phyloP scores from a whole-genome alignment of 495 filamentous ascomycete species.

The Clohesyomyces aquaticus region DNA sequence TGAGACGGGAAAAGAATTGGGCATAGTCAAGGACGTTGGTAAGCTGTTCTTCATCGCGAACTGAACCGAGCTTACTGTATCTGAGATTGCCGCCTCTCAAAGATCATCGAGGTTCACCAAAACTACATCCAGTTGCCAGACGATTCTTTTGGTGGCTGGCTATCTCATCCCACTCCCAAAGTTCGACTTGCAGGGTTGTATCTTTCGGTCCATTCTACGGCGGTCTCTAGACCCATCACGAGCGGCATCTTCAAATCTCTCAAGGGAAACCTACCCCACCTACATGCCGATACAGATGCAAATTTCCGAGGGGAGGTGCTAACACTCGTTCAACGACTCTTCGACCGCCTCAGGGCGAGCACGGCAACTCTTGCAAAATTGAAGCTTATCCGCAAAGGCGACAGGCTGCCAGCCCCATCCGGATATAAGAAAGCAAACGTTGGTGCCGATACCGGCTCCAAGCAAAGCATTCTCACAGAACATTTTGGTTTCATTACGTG shows the following conservation, averaged over 20 bases:
- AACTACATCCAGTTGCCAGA: constrained; percentile 50
- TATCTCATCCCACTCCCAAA: constrained; percentile 45
- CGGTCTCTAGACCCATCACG: constrained; percentile 71
- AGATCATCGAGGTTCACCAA: constrained; percentile 18
- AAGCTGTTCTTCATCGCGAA: constrained; percentile 43
- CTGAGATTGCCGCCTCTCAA: constrained; percentile 33
- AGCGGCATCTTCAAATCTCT: constrained; percentile 61
- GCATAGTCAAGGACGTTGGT: constrained; percentile 75
- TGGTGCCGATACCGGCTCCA: background rate
- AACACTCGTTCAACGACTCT: constrained; percentile 67
- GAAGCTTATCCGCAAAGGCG: constrained; percentile 7
- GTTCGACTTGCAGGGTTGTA: constrained; percentile 72
- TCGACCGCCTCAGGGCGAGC: constrained; percentile 44
- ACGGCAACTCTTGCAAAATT: constrained; percentile 37
- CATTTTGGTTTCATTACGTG: constrained; percentile 66
- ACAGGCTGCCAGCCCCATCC: background rate
- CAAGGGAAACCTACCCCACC: constrained; percentile 61
- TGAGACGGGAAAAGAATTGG: constrained; percentile 77
- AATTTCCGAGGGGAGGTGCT: constrained; percentile 78
- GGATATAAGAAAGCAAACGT: background rate
- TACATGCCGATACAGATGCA: constrained; percentile 82
- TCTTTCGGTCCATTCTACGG: constrained; percentile 69
- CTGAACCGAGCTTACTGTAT: background rate
- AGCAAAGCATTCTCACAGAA: constrained; percentile 30
- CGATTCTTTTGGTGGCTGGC: constrained; percentile 54